These are phyloP conservation scores for Poa annua DNA, from an alignment of 176 grass and related monocot genomes.

Conservation along the genomic window DNA sequence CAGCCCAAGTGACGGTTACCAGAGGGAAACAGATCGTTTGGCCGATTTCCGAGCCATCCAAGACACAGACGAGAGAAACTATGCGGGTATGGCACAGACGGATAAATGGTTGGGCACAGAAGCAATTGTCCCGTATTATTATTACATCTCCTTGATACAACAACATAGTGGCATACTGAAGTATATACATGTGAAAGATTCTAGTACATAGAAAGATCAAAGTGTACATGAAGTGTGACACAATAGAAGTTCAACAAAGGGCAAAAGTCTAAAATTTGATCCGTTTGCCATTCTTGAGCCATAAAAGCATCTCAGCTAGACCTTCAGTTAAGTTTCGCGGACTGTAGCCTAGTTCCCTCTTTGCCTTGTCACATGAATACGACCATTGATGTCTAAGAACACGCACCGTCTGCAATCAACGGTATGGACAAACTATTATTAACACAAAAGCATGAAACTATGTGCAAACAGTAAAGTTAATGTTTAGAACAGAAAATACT, in stretches of 20 bases:
- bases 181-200: conserved; percentile 23
- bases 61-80: no score
- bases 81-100: no score
- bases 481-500: not conserved
- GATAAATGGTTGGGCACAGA: no score
- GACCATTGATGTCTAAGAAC: conserved; percentile 86
- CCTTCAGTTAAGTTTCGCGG: conserved; percentile 87
- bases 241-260: not conserved
- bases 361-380: conserved; percentile 87
- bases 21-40: no score
- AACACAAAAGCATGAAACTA: conserved; percentile 1
- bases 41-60: no score
- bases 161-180: conserved; percentile 8
- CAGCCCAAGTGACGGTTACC: no score
- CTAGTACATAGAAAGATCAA: not conserved
- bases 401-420: conserved; percentile 63
- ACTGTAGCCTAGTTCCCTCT: conserved; percentile 65
- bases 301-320: conserved; percentile 71
- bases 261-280: conserved; percentile 63
- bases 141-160: conserved; percentile 23
- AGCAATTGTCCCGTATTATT: no score
- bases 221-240: not conserved
- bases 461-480: conserved; percentile 18
- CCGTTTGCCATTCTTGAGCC: conserved; percentile 73
- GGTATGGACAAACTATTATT: conserved; percentile 35